Percentiles rank a stretch among this genome's conserved stretches.
Conservation (phyloP, 208 protist genomes). For the Leishmania tarentolae region DNA sequence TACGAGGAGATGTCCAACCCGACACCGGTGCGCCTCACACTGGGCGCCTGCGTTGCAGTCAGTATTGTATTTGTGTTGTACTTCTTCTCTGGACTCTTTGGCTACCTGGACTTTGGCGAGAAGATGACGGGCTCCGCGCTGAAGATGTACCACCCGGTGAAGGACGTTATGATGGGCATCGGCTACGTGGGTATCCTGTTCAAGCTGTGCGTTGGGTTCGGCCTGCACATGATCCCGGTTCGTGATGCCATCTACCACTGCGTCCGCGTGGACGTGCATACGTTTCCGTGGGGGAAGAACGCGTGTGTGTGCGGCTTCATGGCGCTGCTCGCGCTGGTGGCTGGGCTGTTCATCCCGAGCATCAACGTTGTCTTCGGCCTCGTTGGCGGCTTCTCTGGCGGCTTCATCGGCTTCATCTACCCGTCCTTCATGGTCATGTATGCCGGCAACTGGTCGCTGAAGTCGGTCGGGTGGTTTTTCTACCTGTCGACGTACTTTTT, state of each 20-base stretch:
- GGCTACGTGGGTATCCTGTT: constrained; percentile 64
- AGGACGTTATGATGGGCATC: constrained; percentile 53
- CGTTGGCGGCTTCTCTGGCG: constrained; percentile 65
- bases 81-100: constrained; percentile 78
- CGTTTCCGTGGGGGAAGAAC: constrained; percentile 57
- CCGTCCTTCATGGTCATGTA: constrained; percentile 80
- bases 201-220: constrained; percentile 75
- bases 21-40: constrained; percentile 52
- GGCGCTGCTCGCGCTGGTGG: constrained; percentile 42
- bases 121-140: constrained; percentile 51
- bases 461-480: constrained; percentile 43
- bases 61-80: constrained; percentile 66
- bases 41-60: constrained; percentile 40
- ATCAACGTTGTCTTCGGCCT: constrained; percentile 77
- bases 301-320: constrained; percentile 38
- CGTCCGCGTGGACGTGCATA: constrained; percentile 37
- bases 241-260: constrained; percentile 72
- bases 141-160: constrained; percentile 59
- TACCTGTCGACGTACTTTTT: constrained; percentile 66
- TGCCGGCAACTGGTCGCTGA: constrained; percentile 45
- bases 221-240: constrained; percentile 63
- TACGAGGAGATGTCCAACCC: constrained; percentile 68
- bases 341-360: constrained; percentile 72
- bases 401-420: constrained; percentile 76
- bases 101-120: constrained; percentile 77